Evolutionary conservation across 1,284 basidiomycete species (phyloP).

Genomic region (Apiotrichum laibachii): DNA sequence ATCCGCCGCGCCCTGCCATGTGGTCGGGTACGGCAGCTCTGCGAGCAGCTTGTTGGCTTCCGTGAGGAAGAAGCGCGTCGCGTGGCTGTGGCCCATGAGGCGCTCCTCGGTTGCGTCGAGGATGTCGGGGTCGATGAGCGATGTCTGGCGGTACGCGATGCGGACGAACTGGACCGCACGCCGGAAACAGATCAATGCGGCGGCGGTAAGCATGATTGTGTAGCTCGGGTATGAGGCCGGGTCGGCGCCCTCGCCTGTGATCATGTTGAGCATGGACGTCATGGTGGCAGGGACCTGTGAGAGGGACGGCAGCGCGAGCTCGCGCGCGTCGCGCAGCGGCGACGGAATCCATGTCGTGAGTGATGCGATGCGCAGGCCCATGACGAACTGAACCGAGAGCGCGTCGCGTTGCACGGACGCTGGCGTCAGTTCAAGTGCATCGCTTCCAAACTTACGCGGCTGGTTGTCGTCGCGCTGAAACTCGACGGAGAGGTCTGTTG

Average conservation of each 20-base stretch:
- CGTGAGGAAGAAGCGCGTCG: slow-evolving; percentile 5
- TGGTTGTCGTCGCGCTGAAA: neutral
- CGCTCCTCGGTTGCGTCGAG: slow-evolving; percentile 8
- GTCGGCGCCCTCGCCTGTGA: neutral
- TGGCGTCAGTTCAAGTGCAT: neutral
- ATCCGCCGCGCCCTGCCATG: neutral
- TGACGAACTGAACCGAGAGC: slow-evolving; percentile 9
- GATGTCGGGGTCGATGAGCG: neutral
- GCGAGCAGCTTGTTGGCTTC: slow-evolving; percentile 1
- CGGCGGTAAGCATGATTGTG: neutral
- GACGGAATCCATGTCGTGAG: slow-evolving; percentile 18
- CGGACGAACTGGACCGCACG: slow-evolving; percentile 13
- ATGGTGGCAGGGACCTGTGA: slow-evolving; percentile 7
- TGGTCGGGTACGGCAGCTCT: neutral
- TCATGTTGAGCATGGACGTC: slow-evolving; percentile 11
- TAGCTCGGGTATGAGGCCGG: slow-evolving; percentile 5
- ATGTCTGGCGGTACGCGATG: slow-evolving; percentile 3
- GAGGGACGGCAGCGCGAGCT: slow-evolving; percentile 6
- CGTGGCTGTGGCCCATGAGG: neutral
- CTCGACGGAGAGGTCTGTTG: neutral
- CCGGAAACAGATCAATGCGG: slow-evolving; percentile 6
- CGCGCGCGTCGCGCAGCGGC: slow-evolving; percentile 13
- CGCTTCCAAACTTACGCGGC: neutral
- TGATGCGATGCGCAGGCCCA: slow-evolving; percentile 12
- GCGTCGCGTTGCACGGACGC: slow-evolving; percentile 13